A percentile compares a stretch with the other conserved stretches of the same genome.
These are phyloP conservation scores for Paulinella micropora DNA, from an alignment of 78 protist species.

Conservation along the genomic window DNA sequence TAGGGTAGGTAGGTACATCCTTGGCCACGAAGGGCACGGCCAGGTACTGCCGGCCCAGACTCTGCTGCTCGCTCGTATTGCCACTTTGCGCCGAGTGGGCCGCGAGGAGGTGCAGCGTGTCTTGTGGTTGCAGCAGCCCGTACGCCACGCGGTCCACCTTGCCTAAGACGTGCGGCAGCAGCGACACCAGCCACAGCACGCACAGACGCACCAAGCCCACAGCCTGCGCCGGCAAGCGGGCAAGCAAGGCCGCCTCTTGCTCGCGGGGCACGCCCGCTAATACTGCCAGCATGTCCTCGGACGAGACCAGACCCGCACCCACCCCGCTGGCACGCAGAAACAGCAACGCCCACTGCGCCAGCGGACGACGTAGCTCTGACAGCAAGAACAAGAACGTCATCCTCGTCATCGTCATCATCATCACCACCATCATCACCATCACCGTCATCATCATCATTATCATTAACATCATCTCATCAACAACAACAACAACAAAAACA, in stretches of 20 bases:
- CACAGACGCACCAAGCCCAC: no score
- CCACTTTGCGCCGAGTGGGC: slow-evolving; percentile 8
- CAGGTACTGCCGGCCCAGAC: slow-evolving; percentile 11
- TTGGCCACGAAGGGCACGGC: slow-evolving; percentile 34
- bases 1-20: background rate
- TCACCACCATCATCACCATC: no score
- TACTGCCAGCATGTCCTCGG: no score
- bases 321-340: background rate
- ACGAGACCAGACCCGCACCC: no score
- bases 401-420: no score
- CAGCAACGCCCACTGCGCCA: background rate
- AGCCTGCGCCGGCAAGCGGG: background rate
- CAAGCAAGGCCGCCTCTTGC: no score
- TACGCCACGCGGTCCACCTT: slow-evolving; percentile 42
- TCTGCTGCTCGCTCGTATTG: background rate
- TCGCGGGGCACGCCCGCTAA: background rate
- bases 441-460: no score
- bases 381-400: no score
- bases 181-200: slow-evolving; percentile 15
- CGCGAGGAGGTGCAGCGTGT: background rate
- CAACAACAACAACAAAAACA: no score
- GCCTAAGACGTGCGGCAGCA: slow-evolving; percentile 25
- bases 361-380: no score
- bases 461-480: no score
- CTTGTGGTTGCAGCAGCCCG: slow-evolving; percentile 15